These are phyloP conservation scores for Coniochaeta hoffmannii DNA, from an alignment of 2,329 filamentous ascomycete species.

Conservation along the genomic window DNA sequence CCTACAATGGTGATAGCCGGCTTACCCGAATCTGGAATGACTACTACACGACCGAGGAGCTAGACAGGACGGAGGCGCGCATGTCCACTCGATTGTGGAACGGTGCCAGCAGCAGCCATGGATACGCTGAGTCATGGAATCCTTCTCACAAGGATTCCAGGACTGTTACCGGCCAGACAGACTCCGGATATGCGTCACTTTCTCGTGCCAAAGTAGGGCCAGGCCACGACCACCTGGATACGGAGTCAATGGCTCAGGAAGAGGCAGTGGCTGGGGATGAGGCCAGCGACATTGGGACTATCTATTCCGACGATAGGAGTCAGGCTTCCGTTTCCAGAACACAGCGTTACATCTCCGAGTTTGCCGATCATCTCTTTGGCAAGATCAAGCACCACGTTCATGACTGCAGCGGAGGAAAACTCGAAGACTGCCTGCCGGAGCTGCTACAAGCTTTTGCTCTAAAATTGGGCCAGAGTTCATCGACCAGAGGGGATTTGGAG, in stretches of 20 bases:
- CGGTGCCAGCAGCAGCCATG: background rate
- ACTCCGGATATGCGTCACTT: background rate
- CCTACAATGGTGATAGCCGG: no score
- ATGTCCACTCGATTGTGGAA: background rate
- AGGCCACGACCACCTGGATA: background rate
- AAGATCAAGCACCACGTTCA: background rate
- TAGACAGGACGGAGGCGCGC: no score
- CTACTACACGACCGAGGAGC: no score
- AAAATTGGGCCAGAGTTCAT: background rate
- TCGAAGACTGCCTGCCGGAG: background rate
- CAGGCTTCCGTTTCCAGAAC: background rate
- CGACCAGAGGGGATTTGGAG: background rate
- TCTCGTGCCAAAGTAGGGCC: background rate
- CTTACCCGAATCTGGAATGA: no score
- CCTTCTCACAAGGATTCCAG: background rate
- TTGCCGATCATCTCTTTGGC: background rate
- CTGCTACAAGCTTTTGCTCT: background rate
- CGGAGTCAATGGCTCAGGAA: background rate
- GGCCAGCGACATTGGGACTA: background rate
- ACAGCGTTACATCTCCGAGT: background rate
- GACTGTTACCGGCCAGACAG: background rate
- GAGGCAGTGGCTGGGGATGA: no score
- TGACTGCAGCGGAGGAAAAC: background rate
- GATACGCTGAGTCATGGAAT: background rate
- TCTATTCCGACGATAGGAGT: background rate